A percentile compares a stretch with the other conserved stretches of the same genome.
phyloP scores from a whole-genome alignment of 1,284 basidiomycete genomes.

The Mycosarcoma maydis region DNA sequence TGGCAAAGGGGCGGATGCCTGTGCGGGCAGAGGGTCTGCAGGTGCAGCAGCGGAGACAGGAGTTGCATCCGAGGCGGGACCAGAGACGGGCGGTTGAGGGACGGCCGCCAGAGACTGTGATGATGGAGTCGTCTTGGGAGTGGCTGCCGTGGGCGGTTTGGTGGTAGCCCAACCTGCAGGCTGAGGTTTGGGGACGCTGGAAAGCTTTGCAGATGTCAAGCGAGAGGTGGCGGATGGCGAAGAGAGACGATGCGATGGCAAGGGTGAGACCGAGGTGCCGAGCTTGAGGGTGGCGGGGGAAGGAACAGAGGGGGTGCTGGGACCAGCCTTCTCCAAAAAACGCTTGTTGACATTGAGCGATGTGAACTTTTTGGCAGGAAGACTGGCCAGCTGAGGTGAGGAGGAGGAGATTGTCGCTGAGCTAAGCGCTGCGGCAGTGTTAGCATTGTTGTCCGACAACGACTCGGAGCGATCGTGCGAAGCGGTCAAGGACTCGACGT shows the following conservation, averaged over 20 bases:
- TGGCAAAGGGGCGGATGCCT: conserved; percentile 26
- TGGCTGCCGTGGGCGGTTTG: conserved; percentile 17
- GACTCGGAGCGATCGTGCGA: conserved; percentile 18
- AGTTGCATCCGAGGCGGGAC: conserved; percentile 4
- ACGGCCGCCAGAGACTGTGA: conserved; percentile 8
- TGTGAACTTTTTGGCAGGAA: conserved; percentile 57
- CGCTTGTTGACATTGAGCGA: conserved; percentile 64
- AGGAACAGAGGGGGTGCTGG: conserved; percentile 21
- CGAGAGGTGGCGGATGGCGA: conserved; percentile 38
- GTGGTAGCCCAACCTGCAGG: conserved; percentile 47
- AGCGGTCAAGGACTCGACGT: conserved; percentile 39
- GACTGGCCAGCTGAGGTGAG: conserved; percentile 16
- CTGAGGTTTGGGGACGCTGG: conserved; percentile 48
- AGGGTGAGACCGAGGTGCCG: conserved; percentile 30
- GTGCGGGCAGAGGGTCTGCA: conserved; percentile 25
- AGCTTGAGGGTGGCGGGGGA: conserved; percentile 33
- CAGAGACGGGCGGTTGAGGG: conserved; percentile 1
- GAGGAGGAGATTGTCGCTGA: conserved; percentile 7
- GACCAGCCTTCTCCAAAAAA: conserved; percentile 62
- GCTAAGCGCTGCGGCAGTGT: conserved; percentile 1
- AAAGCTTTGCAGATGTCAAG: conserved; percentile 48
- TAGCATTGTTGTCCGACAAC: not conserved
- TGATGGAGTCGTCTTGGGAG: conserved; percentile 17
- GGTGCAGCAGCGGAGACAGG: conserved; percentile 1
- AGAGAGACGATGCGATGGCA: conserved; percentile 36